Evolutionary conservation across 345 rosid genomes (phyloP).

Genomic region (Boechera divaricarpa): DNA sequence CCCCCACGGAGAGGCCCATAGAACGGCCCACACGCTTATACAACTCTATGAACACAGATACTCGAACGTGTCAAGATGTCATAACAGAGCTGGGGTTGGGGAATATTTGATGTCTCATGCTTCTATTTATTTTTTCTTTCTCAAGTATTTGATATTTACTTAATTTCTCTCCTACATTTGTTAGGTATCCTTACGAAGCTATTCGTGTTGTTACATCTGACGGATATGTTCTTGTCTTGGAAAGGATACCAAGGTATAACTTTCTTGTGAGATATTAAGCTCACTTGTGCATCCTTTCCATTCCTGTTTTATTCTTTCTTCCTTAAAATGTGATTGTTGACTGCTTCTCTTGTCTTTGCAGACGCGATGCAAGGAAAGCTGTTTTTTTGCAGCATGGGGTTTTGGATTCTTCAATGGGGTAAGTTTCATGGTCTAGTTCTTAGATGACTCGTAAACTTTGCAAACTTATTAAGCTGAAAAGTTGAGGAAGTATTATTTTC

Average conservation of each 20-base stretch:
- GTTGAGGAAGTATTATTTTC: conserved; percentile 2
- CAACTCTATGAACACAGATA: conserved; percentile 84
- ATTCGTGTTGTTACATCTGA: conserved; percentile 86
- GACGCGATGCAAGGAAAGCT: conserved; percentile 90
- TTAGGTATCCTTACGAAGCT: conserved; percentile 92
- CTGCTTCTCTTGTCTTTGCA: conserved; percentile 45
- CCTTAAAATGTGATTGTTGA: conserved; percentile 17
- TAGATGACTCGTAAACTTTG: conserved; percentile 17
- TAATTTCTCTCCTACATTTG: conserved; percentile 23
- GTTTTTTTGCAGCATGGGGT: conserved; percentile 93
- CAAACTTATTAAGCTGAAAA: conserved; percentile 17
- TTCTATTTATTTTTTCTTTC: conserved; percentile 6
- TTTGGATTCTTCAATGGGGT: conserved; percentile 98
- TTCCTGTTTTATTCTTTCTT: conserved; percentile 23
- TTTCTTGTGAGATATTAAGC: conserved; percentile 4
- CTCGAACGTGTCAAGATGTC: conserved; percentile 93
- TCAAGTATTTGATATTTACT: not conserved
- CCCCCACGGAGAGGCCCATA: conserved; percentile 55
- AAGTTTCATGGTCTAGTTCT: conserved; percentile 41
- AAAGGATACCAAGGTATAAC: conserved; percentile 91
- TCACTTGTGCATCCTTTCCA: conserved; percentile 18
- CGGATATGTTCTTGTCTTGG: conserved; percentile 94
- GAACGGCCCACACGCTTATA: conserved; percentile 59
- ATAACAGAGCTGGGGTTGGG: conserved; percentile 95
- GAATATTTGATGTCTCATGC: conserved; percentile 24